Conservation (phyloP, 352 stramenopile species). For the Phytophthora aleatoria region DNA sequence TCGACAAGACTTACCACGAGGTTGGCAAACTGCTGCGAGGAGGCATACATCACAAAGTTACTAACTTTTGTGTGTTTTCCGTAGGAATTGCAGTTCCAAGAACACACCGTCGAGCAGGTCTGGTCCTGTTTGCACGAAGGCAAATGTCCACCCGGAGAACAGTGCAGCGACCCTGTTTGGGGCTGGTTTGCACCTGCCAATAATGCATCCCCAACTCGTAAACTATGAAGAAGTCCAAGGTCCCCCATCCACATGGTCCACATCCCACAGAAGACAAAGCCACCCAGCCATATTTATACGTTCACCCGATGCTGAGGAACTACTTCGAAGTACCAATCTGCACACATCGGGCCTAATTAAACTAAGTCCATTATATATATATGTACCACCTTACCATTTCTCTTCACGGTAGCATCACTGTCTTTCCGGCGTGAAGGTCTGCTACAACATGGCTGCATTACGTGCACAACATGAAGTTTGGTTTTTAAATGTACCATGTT, state of each 20-base stretch:
- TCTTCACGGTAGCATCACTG: slow-evolving; percentile 11
- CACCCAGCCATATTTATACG: slow-evolving; percentile 33
- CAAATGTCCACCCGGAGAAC: slow-evolving; percentile 33
- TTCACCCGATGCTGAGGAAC: slow-evolving; percentile 3
- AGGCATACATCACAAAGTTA: background rate
- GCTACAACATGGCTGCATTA: too few species aligned
- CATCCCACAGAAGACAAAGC: background rate
- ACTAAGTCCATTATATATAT: background rate
- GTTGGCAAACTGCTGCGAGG: slow-evolving; percentile 18
- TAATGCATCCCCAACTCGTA: slow-evolving; percentile 26
- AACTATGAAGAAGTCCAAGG: slow-evolving; percentile 12
- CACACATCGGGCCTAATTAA: background rate
- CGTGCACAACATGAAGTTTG: background rate
- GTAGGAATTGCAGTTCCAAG: slow-evolving; percentile 27
- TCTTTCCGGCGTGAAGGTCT: slow-evolving; percentile 18
- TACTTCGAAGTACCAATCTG: too few species aligned
- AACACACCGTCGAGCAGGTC: slow-evolving; percentile 22
- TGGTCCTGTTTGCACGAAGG: slow-evolving; percentile 43
- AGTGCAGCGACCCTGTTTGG: slow-evolving; percentile 64
- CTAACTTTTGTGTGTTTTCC: slow-evolving; percentile 15
- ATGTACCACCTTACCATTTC: background rate
- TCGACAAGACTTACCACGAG: slow-evolving; percentile 44
- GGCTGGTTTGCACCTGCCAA: slow-evolving; percentile 61
- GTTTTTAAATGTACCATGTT: slow-evolving; percentile 1
- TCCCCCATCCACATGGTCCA: background rate